Evolutionary conservation across 2,329 filamentous ascomycete genomes (phyloP).

Genomic region (Calonectria pseudoreteaudii): DNA sequence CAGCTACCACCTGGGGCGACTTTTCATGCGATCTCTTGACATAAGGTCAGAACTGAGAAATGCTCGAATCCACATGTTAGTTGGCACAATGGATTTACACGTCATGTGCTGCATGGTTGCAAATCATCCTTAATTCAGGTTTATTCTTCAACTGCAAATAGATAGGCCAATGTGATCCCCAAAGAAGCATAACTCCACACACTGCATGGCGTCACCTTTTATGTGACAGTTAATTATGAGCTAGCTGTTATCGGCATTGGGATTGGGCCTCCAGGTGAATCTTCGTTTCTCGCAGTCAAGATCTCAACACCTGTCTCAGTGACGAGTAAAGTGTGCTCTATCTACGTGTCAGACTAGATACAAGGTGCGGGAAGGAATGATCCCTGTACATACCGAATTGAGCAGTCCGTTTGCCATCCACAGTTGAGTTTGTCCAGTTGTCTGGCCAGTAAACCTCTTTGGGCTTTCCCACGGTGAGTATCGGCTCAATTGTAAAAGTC

Average conservation of each 20-base stretch:
- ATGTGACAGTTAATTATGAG: not conserved
- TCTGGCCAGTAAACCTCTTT: constrained; percentile 97
- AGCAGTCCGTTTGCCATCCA: constrained; percentile 90
- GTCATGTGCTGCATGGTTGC: too few relatives aligned
- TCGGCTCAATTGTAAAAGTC: constrained; percentile 99
- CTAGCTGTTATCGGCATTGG: not conserved
- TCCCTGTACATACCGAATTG: constrained; percentile 79
- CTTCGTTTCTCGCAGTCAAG: constrained; percentile 76
- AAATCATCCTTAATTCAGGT: not conserved
- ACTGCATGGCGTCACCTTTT: too few relatives aligned
- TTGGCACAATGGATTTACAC: too few relatives aligned
- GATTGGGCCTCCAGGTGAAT: constrained; percentile 81
- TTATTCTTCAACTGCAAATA: not conserved
- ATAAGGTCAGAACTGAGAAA: too few relatives aligned
- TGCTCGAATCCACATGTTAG: too few relatives aligned
- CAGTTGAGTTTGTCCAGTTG: constrained; percentile 96
- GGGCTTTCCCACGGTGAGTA: constrained; percentile 94
- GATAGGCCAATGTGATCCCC: too few relatives aligned
- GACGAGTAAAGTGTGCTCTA: constrained; percentile 85
- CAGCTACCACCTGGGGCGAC: too few relatives aligned
- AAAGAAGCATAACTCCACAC: too few relatives aligned
- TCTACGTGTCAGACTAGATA: constrained; percentile 32
- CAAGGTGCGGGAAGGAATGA: too few relatives aligned
- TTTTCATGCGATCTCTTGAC: too few relatives aligned
- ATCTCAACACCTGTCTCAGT: constrained; percentile 87